Evolutionary conservation across 208 protist species (phyloP), one percentile per base, ranked within the genome.

Genomic region (Novymonas esmeraldas): DNA sequence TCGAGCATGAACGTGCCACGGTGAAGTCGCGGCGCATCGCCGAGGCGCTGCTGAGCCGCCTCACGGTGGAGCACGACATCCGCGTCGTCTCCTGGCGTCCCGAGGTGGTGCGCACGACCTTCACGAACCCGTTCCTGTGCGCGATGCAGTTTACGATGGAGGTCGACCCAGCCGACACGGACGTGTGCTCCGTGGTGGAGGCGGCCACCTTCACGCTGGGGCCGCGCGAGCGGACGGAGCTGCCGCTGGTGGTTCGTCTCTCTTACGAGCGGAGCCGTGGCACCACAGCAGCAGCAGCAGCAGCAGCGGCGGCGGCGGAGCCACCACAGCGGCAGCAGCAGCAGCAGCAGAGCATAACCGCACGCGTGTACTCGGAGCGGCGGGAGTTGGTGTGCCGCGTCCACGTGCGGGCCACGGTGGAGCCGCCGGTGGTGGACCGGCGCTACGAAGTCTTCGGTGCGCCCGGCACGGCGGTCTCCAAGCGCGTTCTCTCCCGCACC

Each of bases 401-500:
- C 49, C 74, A 87, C 29, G 54, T 94, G 1, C 50, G 79, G 46
- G 86, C 79, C 28, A 84, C 68, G 11, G 76, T 94, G 18, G 79
- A 71, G 20, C 81, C 83, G 29, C 84, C 88, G 34, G 28, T 92
- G 65, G 81, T 96, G 44, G 84, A 96, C 74, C 85, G 91, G 11
- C 87, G 91, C 29, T 93, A 89, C 68, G 91, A 96, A 58, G 64
- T 96, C 34, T 96, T 84, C 54, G 91, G 86, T 26, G 70, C 82
- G 3, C 56, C 79, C 18, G 91, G 91, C 33, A 85, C 74, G n/a
- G 62, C 56, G 28, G 68, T 90, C 5, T 71, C 70, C 16, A 93
- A 92, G 62, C 76, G 83, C 14, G n/a, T 90, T 7, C 78, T 94
- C 42, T 83, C 83, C 5, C 78, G 91, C 22, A 57, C 81, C 6